Evolutionary conservation across 2,329 filamentous ascomycete genomes (phyloP).

Genomic region (Hortaea sp.): DNA sequence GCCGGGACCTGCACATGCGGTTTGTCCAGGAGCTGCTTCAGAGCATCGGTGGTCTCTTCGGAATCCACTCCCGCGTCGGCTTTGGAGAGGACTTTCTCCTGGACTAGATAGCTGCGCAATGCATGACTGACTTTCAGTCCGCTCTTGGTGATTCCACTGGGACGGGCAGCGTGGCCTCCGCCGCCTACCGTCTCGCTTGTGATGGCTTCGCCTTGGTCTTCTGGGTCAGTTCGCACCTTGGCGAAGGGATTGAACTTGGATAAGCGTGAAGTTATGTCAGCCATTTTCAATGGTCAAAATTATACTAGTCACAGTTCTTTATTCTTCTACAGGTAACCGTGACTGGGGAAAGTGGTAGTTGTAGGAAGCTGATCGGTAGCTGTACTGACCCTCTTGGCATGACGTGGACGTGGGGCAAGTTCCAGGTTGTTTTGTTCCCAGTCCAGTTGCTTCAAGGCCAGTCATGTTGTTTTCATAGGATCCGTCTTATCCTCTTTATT

Average conservation of each 20-base stretch:
- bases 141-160: constrained; percentile 39
- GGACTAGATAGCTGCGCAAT: constrained; percentile 45
- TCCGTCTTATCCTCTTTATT: no score
- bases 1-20: constrained; percentile 49
- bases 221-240: constrained; percentile 31
- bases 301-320: no score
- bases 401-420: no score
- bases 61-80: constrained; percentile 39
- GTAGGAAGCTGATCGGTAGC: no score
- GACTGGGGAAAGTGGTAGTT: no score
- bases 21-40: constrained; percentile 45
- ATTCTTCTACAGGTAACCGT: no score
- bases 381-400: no score
- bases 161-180: constrained; percentile 47
- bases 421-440: no score
- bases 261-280: background rate
- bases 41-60: constrained; percentile 34
- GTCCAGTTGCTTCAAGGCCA: no score
- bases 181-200: constrained; percentile 44
- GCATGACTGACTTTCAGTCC: constrained; percentile 51
- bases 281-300: no score
- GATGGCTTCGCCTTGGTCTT: constrained; percentile 45
- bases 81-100: constrained; percentile 42
- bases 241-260: constrained; percentile 30
- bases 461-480: no score